These are phyloP conservation scores for Plantago major DNA, from an alignment of 257 asterid species.

Conservation along the genomic window DNA sequence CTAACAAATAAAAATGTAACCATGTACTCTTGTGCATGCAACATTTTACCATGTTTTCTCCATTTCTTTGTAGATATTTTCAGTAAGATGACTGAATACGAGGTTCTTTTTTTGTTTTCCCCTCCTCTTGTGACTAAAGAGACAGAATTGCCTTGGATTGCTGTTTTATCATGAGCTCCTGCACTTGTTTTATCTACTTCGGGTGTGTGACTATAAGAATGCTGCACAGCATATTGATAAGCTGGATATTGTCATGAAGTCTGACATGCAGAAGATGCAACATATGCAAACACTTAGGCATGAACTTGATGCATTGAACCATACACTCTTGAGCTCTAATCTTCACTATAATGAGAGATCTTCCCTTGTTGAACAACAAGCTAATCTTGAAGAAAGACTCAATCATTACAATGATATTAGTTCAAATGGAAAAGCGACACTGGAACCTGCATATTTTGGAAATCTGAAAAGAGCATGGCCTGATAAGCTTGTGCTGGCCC, in stretches of 20 bases:
- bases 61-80: conserved; percentile 7
- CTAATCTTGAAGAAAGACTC: conserved; percentile 65
- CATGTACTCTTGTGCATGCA: no score
- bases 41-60: neutral
- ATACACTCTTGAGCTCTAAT: conserved; percentile 55
- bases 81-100: conserved; percentile 21
- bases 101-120: conserved; percentile 14
- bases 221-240: conserved; percentile 80
- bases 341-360: conserved; percentile 63
- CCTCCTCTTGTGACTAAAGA: conserved; percentile 37
- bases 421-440: conserved; percentile 45
- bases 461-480: conserved; percentile 69
- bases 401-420: conserved; percentile 38
- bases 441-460: conserved; percentile 94
- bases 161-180: conserved; percentile 80
- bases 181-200: conserved; percentile 86
- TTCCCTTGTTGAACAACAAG: conserved; percentile 55
- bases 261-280: conserved; percentile 68
- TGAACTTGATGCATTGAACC: conserved; percentile 63
- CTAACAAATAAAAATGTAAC: no score
- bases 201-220: conserved; percentile 87
- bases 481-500: conserved; percentile 84
- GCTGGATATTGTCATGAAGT: conserved; percentile 80
- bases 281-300: conserved; percentile 53
- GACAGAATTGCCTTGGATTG: conserved; percentile 78